A percentile compares a stretch with the other conserved stretches of the same genome.
Evolutionary conservation across 768 basidiomycete genomes (phyloP).

Genomic region (Pholiota microspora): DNA sequence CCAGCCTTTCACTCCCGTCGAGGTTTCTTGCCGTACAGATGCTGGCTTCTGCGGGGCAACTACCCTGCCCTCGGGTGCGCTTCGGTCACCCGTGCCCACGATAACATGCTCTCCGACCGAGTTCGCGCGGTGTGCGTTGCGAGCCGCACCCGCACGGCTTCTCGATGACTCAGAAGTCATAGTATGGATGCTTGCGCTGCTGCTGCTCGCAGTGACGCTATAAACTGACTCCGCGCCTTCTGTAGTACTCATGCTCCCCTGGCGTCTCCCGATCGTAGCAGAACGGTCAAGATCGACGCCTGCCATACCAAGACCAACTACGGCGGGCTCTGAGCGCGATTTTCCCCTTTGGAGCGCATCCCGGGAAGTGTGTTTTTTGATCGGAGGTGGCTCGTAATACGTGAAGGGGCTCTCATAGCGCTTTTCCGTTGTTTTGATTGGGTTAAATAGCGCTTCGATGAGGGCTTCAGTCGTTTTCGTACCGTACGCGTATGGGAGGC

Average conservation of each 20-base stretch:
- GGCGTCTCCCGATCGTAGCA: slow-evolving; percentile 8
- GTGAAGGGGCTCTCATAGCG: slow-evolving; percentile 42
- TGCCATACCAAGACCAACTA: background rate
- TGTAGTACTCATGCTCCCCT: slow-evolving; percentile 4
- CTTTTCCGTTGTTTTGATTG: slow-evolving; percentile 45
- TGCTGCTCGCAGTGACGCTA: slow-evolving; percentile 21
- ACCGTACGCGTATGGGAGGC: slow-evolving; percentile 53
- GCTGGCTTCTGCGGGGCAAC: slow-evolving; percentile 6
- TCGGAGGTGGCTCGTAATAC: slow-evolving; percentile 27
- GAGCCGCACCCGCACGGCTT: slow-evolving; percentile 6
- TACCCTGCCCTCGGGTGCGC: slow-evolving; percentile 19
- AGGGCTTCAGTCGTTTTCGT: slow-evolving; percentile 67
- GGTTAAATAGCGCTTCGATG: slow-evolving; percentile 82
- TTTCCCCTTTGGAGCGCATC: background rate
- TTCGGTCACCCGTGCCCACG: background rate
- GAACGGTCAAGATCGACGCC: background rate
- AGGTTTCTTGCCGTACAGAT: background rate
- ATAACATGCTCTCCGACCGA: slow-evolving; percentile 3
- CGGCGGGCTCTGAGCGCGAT: background rate
- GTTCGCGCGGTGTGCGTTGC: background rate
- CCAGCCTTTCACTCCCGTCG: slow-evolving; percentile 15
- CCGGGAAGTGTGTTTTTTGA: background rate
- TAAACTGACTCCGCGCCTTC: slow-evolving; percentile 10
- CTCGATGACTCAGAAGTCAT: slow-evolving; percentile 13
- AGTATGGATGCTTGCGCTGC: slow-evolving; percentile 21